Evolutionary conservation across 345 rosid genomes (phyloP), one percentile per base, ranked within the genome.

Genomic region (Ceriops decandra): DNA sequence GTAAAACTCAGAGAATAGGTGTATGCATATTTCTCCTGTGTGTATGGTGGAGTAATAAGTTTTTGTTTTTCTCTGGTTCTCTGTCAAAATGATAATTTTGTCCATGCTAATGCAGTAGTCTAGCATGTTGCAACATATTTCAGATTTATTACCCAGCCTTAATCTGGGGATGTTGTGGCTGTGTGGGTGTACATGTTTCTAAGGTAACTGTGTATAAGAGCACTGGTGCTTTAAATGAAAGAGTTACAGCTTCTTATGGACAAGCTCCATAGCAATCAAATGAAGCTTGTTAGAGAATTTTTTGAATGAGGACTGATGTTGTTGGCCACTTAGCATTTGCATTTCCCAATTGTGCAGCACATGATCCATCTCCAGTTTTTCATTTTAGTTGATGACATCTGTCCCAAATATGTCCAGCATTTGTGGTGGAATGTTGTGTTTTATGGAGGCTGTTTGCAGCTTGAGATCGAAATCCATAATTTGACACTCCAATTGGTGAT

Each of bases 151-250:
- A 31, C 32, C 5, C 59, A 33, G 51, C 27, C 7, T 22, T 19
- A 26, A 9, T 24, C 27, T 54, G 22, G 16, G 20, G 58, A 54
- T 22, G 27, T 54, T 54, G 1, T 54, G 58, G 58, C 28, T 54
- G 28, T 7, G 13, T 53, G 57, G 24, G 17, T 54, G 58, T 54
- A 22, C 6, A 26, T 20, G 57, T 52, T 72, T 62, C 46, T 66
- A 63, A 76, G 70, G 74, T 83, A 72, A 51, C 57, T 68, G 57
- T 64, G 61, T 76, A 63, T 76, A 75, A 78, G 78, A 70, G 16
- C 64, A 68, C 71, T 31, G 62, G 75, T 68, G 52, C 69, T 57
- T 63, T 69, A 70, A 54, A 36, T 61, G 49, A 53, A 69, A 69
- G 72, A 67, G 66, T 68, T 65, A 60, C 75, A 46, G 46, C 13